Percentiles rank a stretch among this genome's conserved stretches.
Conservation (phyloP, 2,329 filamentous ascomycete genomes). For the Ophiostoma sp. region DNA sequence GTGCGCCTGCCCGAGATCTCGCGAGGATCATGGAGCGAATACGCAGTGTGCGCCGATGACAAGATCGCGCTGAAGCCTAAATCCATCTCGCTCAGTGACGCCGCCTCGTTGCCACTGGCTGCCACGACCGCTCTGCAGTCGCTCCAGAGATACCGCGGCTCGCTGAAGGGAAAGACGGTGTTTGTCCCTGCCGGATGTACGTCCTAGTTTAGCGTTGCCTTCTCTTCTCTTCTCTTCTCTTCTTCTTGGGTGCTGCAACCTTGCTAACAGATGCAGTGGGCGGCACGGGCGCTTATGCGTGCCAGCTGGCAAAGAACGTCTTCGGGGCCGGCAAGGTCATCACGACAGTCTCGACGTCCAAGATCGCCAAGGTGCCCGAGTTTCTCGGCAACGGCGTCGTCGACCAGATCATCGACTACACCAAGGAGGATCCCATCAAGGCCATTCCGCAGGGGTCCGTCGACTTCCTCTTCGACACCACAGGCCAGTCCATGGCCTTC, state of each 20-base stretch:
- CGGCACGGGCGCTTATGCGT: slow-evolving; percentile 41
- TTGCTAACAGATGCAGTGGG: slow-evolving; percentile 33
- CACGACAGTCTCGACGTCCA: slow-evolving; percentile 48
- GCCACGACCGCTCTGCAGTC: slow-evolving; percentile 11
- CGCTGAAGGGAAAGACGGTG: slow-evolving; percentile 46
- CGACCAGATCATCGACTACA: slow-evolving; percentile 50
- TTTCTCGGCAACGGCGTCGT: slow-evolving; percentile 40
- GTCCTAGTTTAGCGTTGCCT: background rate
- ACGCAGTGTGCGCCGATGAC: background rate
- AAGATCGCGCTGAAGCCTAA: slow-evolving; percentile 12
- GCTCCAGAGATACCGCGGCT: slow-evolving; percentile 20
- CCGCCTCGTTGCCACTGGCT: slow-evolving; percentile 13
- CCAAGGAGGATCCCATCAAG: slow-evolving; percentile 31
- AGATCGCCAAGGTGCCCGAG: slow-evolving; percentile 33
- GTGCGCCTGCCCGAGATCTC: slow-evolving; percentile 32
- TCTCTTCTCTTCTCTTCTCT: no score
- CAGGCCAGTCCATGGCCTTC: slow-evolving; percentile 17
- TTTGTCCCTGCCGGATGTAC: slow-evolving; percentile 43
- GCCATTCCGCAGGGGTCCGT: slow-evolving; percentile 13
- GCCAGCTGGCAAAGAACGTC: slow-evolving; percentile 47
- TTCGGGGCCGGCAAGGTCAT: slow-evolving; percentile 45
- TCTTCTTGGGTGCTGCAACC: background rate
- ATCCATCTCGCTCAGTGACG: slow-evolving; percentile 12
- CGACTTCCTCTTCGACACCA: slow-evolving; percentile 20
- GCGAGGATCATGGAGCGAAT: slow-evolving; percentile 14